Evolutionary conservation across 176 grass and related monocot species (phyloP), one percentile per base, ranked within the genome.

Genomic region (Chloris gayana): DNA sequence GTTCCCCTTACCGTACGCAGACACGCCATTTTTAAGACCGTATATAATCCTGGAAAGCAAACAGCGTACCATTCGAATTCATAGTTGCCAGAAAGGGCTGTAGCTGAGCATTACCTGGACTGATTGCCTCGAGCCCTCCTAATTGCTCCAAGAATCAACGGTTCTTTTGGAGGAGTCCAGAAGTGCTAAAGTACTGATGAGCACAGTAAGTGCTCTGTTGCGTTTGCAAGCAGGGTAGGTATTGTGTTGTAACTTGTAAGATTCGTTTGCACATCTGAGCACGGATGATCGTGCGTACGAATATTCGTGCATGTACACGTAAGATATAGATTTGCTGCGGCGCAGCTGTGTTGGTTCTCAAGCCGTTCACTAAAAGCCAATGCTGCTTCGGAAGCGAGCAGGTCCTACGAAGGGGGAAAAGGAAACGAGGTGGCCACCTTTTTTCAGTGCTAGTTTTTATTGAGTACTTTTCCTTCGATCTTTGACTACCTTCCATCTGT

Each of bases 91-190:
- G 25, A 46, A 38, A 77, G 74, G 74, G 7, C 10, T 59, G 38
- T 58, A 15, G 58, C 57, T 35, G 57, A 76, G 57, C 74, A 22
- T 76, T 21, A 21, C 7, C 44, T 18, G 73, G 56, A 14, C n/a
- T 42, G 26, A 75, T 6, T 75, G 35, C 53, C 73, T 76, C 73
- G 73, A 76, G 56, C 73, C 24, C 34, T 76, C n/a, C 54, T 61
- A 44, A 44, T 76, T 54, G 54, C 37, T 44, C 54, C 56, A 12
- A 4, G 56, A 7, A 9, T 61, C 15, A 44, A 62, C 37, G 73
- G 54, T 62, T 25, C 22, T 76, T 24, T n/a, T n/a, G n/a, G n/a
- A n/a, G n/a, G n/a, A n/a, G n/a, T n/a, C n/a, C n/a, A 75, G 18
- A 62, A 76, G 39, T 56, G 26, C 0, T 15, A 42, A 76, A 75